Evolutionary conservation across 148 eudicot species (phyloP), one percentile per base, ranked within the genome.

Genomic region (Camellia japonica): DNA sequence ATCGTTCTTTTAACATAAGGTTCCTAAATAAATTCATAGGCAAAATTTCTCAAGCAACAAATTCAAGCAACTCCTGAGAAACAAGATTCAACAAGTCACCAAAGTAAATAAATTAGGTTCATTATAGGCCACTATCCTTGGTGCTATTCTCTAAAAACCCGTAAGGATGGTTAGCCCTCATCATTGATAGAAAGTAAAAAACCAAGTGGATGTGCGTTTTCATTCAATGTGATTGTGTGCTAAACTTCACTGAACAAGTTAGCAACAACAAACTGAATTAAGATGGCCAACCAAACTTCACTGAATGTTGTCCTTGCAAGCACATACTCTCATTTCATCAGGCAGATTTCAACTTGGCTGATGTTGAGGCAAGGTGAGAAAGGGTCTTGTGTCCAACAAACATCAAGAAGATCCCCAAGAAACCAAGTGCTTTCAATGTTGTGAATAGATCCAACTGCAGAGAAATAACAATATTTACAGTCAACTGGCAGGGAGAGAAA

Each of bases 381-480:
- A 93, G 97, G 41, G 89, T 91, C 75, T 86, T 89, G 85, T 95
- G 98, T 54, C 98, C 99, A 41, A 89, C 90, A 78, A 92, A 91
- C 85, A 92, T 86, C 86, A 95, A 88, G 89, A 92, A 86, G 38
- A 93, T 80, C 69, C 93, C 99, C 80, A 93, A 71, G 82, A 95
- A 84, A 74, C 95, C 91, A 70, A 95, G 85, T 72, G 80, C 74
- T 88, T 93, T 95, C 88, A 95, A 75, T 18, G 99, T 93, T 43
- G 97, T 87, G 79, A 95, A 95, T 20, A 95, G 88, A 87, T 95
- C 89, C 89, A 93, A 75, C 99, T 93, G 73, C 56, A 75, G 68
- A 71, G 61, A 81, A 46, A 16, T 42, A 65, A 83, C 20, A 16
- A 61, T 61, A 72, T 61, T 15, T 18, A 75, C 43, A 78, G 23